Conservation (phyloP, 2,329 filamentous ascomycete species). For the Sclerotinia minor region DNA sequence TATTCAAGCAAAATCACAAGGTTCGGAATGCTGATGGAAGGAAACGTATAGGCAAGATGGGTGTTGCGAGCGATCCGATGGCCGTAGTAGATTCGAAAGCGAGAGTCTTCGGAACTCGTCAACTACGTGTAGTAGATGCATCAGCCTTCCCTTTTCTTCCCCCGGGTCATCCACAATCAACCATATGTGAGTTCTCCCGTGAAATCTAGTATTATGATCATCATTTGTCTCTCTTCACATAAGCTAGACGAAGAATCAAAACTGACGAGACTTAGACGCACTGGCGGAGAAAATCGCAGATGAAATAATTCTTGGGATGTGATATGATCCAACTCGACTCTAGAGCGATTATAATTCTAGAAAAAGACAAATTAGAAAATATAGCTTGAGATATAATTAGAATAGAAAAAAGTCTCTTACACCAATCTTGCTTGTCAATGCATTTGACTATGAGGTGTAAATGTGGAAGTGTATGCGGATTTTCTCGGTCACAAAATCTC, state of each 20-base stretch:
- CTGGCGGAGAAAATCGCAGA: constrained; percentile 17
- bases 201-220: not conserved
- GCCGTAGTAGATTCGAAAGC: constrained; percentile 33
- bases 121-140: constrained; percentile 33
- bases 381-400: too few relatives aligned
- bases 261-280: constrained; percentile 4
- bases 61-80: constrained; percentile 45
- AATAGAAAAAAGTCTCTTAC: too few relatives aligned
- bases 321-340: too few relatives aligned
- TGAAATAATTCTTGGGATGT: not conserved
- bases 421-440: too few relatives aligned
- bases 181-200: constrained; percentile 10
- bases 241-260: too few relatives aligned
- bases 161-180: constrained; percentile 44
- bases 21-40: too few relatives aligned
- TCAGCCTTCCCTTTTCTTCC: constrained; percentile 36
- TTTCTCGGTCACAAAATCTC: too few relatives aligned
- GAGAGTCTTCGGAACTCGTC: constrained; percentile 28
- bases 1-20: too few relatives aligned
- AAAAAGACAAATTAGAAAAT: too few relatives aligned
- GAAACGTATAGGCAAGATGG: constrained; percentile 46
- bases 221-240: not conserved
- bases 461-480: too few relatives aligned
- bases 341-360: too few relatives aligned
- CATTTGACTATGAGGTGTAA: too few relatives aligned